Conservation (phyloP, 1,284 basidiomycete genomes). For the Chalciporus piperatoides region DNA sequence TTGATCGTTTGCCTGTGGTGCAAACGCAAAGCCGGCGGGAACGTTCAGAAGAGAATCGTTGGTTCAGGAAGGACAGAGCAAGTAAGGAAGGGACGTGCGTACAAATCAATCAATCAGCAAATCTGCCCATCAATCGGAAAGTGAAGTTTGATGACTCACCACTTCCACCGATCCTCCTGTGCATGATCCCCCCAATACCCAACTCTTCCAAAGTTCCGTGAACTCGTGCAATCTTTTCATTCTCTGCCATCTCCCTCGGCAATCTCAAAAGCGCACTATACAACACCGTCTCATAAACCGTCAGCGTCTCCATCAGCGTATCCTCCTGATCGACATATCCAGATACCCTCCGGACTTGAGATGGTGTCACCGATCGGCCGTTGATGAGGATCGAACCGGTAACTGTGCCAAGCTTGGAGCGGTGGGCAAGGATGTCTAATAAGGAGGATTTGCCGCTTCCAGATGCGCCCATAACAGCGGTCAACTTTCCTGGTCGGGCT, state of each 20-base stretch:
- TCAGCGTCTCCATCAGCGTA: constrained; percentile 92
- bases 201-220: constrained; percentile 96
- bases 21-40: background rate
- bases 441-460: constrained; percentile 97
- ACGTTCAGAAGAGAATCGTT: background rate
- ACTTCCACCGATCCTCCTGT: constrained; percentile 83
- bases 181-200: constrained; percentile 89
- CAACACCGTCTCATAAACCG: constrained; percentile 95
- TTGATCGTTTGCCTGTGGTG: constrained; percentile 69
- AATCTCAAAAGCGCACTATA: constrained; percentile 89
- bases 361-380: constrained; percentile 72
- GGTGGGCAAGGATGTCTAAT: constrained; percentile 91
- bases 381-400: constrained; percentile 82
- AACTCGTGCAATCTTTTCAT: constrained; percentile 91
- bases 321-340: constrained; percentile 99
- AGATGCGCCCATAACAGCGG: constrained; percentile 95
- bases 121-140: background rate
- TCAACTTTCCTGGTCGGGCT: constrained; percentile 82
- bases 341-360: constrained; percentile 79
- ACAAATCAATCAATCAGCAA: background rate
- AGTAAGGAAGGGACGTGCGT: background rate
- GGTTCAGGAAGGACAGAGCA: constrained; percentile 4
- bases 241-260: constrained; percentile 91
- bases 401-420: constrained; percentile 79
- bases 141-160: constrained; percentile 42